These are phyloP conservation scores for Firmiana major DNA, from an alignment of 345 rosid genomes.

Conservation along the genomic window DNA sequence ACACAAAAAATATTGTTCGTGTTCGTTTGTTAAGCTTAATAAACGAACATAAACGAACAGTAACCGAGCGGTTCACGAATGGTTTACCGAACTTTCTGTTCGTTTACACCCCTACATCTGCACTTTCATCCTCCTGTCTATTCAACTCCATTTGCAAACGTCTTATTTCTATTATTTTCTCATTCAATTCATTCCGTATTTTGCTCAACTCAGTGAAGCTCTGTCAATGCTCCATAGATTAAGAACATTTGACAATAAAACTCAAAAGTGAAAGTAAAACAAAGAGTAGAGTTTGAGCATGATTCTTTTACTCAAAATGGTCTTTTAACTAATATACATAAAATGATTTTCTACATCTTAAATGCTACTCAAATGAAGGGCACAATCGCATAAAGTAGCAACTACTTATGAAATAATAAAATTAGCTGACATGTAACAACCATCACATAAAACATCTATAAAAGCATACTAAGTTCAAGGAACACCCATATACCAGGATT, in stretches of 20 bases:
- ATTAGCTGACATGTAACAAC: not conserved
- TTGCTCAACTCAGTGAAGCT: constrained; percentile 48
- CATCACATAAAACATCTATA: not conserved
- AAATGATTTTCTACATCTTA: not conserved
- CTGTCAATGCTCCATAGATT: constrained; percentile 35
- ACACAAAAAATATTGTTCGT: no score
- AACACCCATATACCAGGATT: constrained; percentile 5
- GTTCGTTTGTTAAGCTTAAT: no score
- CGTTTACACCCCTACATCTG: no score
- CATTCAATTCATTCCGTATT: constrained; percentile 55
- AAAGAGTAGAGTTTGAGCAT: not conserved
- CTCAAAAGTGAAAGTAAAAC: constrained; percentile 6
- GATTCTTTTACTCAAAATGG: constrained; percentile 1
- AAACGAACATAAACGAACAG: no score
- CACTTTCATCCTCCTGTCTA: constrained; percentile 42
- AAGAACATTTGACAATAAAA: constrained; percentile 4
- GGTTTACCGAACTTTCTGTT: no score
- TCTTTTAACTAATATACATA: not conserved
- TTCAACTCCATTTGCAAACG: constrained; percentile 54
- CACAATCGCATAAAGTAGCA: not conserved
- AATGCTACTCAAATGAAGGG: not conserved
- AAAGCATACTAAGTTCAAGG: not conserved
- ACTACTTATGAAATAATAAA: not conserved
- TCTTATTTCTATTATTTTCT: constrained; percentile 57
- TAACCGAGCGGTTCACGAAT: no score